A percentile compares a stretch with the other conserved stretches of the same genome.
Evolutionary conservation across 495 filamentous ascomycete species (phyloP).

Genomic region (Talaromyces liani): DNA sequence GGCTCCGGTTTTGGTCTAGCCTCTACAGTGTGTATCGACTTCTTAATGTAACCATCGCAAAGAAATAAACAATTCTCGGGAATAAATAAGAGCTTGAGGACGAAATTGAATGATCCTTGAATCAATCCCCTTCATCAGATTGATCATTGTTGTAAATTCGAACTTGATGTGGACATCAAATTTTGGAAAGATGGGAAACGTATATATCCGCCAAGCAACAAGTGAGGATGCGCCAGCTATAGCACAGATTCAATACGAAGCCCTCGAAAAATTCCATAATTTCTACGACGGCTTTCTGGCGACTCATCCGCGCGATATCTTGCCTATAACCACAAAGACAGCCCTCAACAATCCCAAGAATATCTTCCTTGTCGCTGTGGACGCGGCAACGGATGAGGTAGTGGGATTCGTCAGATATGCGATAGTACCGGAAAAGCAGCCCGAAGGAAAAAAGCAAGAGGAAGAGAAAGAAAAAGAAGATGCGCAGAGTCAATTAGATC

Average conservation of each 20-base stretch:
- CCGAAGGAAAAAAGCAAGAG: not conserved
- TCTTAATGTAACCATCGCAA: not conserved
- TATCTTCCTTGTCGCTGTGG: constrained; percentile 15
- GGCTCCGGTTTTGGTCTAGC: not conserved
- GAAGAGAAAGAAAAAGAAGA: not conserved
- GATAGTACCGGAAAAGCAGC: not conserved
- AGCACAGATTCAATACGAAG: not conserved
- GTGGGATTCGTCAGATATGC: constrained; percentile 1
- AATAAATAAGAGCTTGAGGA: not conserved
- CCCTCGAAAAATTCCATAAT: not conserved
- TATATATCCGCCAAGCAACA: not conserved
- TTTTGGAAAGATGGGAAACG: not conserved
- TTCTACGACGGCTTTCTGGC: not conserved
- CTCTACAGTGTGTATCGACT: not conserved
- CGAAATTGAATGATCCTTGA: not conserved
- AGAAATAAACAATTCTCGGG: not conserved
- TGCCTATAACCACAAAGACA: not conserved
- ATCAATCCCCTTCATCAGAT: not conserved
- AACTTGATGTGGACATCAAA: not conserved
- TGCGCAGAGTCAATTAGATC: not conserved
- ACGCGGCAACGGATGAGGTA: not conserved
- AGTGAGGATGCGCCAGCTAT: not conserved
- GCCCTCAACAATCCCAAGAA: constrained; percentile 39
- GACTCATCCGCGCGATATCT: not conserved
- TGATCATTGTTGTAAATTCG: not conserved